These are phyloP conservation scores for Xylaria curta DNA, from an alignment of 495 filamentous ascomycete genomes.

Conservation along the genomic window DNA sequence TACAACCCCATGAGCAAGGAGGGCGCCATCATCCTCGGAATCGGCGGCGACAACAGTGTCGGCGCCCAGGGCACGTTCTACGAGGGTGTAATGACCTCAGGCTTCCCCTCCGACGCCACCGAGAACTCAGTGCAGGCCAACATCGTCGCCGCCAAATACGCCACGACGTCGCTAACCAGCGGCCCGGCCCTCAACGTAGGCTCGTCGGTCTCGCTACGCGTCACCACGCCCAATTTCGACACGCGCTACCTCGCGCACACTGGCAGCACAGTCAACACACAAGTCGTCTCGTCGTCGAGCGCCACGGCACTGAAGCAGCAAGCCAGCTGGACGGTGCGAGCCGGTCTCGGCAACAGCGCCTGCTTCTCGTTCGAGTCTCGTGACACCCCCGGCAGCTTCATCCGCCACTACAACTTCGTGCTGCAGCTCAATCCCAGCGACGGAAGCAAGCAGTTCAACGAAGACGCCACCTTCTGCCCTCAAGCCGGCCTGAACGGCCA, in stretches of 20 bases:
- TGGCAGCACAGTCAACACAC: conserved; percentile 52
- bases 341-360: conserved; percentile 58
- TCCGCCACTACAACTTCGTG: conserved; percentile 57
- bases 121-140: conserved; percentile 64
- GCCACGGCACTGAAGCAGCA: conserved; percentile 52
- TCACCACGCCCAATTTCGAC: conserved; percentile 58
- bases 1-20: conserved; percentile 68
- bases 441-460: conserved; percentile 56
- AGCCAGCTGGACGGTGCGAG: conserved; percentile 61
- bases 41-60: conserved; percentile 55
- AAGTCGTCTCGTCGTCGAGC: conserved; percentile 60
- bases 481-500: conserved; percentile 53
- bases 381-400: conserved; percentile 61
- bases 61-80: conserved; percentile 66
- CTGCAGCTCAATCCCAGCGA: conserved; percentile 56
- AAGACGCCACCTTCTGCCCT: conserved; percentile 64
- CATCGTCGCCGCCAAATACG: conserved; percentile 63
- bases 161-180: conserved; percentile 48
- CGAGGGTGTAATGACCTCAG: conserved; percentile 65
- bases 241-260: conserved; percentile 57
- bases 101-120: conserved; percentile 62
- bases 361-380: conserved; percentile 64
- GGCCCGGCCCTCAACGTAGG: conserved; percentile 57
- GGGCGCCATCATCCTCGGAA: conserved; percentile 66
- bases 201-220: conserved; percentile 56